Conservation (phyloP, 306 rosid genomes). For the Castanea crenata region DNA sequence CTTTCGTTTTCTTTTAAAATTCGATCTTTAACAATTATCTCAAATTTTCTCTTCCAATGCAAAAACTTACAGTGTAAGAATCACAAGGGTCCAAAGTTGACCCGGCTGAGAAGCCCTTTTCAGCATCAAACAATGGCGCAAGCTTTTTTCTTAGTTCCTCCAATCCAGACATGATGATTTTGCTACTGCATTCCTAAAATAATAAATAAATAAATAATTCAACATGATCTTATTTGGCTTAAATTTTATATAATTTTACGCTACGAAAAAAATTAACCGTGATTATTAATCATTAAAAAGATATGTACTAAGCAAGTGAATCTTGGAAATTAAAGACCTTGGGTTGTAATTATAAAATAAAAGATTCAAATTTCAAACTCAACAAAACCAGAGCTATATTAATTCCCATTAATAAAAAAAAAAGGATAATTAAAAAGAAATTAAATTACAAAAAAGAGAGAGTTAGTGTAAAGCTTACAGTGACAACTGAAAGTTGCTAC, state of each 20-base stretch:
- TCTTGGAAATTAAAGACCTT: background rate
- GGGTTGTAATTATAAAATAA: background rate
- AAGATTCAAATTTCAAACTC: background rate
- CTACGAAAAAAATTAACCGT: background rate
- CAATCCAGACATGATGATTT: conserved; percentile 67
- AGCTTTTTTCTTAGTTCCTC: conserved; percentile 90
- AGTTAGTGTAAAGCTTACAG: no score
- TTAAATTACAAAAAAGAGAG: no score
- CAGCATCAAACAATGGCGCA: conserved; percentile 62
- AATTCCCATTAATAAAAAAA: no score
- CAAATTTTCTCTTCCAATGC: background rate
- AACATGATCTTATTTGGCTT: background rate
- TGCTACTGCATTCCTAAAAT: background rate
- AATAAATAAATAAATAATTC: background rate
- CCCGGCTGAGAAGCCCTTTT: conserved; percentile 63
- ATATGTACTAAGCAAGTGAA: background rate
- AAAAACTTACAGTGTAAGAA: conserved; percentile 71
- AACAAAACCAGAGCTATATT: no score
- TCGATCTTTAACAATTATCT: background rate
- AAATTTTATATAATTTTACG: background rate
- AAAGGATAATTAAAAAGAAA: no score
- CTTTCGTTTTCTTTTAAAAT: background rate
- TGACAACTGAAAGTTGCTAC: no score
- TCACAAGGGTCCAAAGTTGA: conserved; percentile 70
- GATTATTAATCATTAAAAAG: background rate